A percentile compares a stretch with the other conserved stretches of the same genome.
phyloP scores from a whole-genome alignment of 805 yeast genomes.

The Candida sanyiensis region DNA sequence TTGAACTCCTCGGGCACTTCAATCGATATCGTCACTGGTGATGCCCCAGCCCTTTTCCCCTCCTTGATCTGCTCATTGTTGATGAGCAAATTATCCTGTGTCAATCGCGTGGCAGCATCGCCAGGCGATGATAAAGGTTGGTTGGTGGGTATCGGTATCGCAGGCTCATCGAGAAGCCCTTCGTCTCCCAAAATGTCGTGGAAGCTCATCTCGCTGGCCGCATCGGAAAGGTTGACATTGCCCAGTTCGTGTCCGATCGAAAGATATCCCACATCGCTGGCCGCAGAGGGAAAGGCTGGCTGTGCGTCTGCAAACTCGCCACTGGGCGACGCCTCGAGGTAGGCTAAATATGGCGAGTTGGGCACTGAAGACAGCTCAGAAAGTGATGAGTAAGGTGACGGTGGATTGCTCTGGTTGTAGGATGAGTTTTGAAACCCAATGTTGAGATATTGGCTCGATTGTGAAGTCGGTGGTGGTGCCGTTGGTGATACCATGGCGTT shows the following conservation, averaged over 20 bases:
- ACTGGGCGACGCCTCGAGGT: constrained; percentile 16
- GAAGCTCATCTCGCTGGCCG: constrained; percentile 9
- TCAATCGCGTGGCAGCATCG: constrained; percentile 14
- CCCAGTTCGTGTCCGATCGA: constrained; percentile 7
- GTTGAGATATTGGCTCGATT: constrained; percentile 9
- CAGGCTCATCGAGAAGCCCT: not conserved
- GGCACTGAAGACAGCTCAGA: constrained; percentile 24
- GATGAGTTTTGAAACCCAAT: constrained; percentile 15
- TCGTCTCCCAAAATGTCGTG: constrained; percentile 5
- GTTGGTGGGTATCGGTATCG: not conserved
- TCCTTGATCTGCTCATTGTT: constrained; percentile 6
- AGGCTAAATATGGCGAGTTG: constrained; percentile 21
- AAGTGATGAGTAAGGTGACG: constrained; percentile 7
- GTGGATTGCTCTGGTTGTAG: constrained; percentile 12
- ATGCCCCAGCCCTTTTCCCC: constrained; percentile 2
- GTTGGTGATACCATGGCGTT: constrained; percentile 1
- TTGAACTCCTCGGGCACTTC: constrained; percentile 30
- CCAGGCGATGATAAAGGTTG: not conserved
- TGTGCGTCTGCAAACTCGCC: constrained; percentile 20
- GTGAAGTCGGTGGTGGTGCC: not conserved
- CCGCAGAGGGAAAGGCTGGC: not conserved
- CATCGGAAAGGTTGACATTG: constrained; percentile 7
- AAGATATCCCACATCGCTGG: not conserved
- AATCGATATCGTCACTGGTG: constrained; percentile 25
- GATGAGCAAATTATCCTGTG: constrained; percentile 20